Evolutionary conservation across 108 stramenopile genomes (phyloP), one percentile per base, ranked within the genome.

Genomic region (Nannochloropsis salina): DNA sequence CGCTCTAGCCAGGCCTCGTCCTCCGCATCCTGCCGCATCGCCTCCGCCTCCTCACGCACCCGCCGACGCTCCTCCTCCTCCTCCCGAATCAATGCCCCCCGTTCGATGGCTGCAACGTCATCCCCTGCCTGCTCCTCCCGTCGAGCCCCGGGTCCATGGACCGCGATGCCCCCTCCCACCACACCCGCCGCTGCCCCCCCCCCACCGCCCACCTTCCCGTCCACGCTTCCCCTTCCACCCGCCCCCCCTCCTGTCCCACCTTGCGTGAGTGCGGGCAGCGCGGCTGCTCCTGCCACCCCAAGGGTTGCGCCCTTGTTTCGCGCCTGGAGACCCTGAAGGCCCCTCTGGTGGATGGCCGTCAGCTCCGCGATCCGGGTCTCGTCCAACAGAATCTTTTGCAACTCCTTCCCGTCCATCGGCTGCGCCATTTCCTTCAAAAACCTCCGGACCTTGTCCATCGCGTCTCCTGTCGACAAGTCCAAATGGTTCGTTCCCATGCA

Each of bases 351-450:
- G 20, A 74, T n/a, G n/a, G 6, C 61, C 61, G 20, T n/a, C 61
- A 74, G n/a, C 61, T 74, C 61, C 15, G 80, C 80, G 5, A 84
- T 80, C 45, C 83, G 83, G 11, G 44, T n/a, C 42, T 43, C 43
- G 86, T 87, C 86, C 3, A 83, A 83, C 86, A 90, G 85, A 80
- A 89, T 90, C 41, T 80, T 89, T 41, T 84, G 43, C 51, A 90
- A 86, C 43, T 51, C 83, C 41, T 85, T 42, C 6, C 42, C 94
- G 82, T 97, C 96, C 44, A 97, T 92, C 9, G 97, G 97, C 86
- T 99, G 99, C 12, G 96, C 96, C 97, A 99, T 97, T 12, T 98
- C 89, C 74, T 95, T 89, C 31, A 98, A 87, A 87, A 97, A 96
- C 42, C 91, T 89, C 44, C 92, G 90, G 31, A 94, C 93, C 84